Evolutionary conservation across 2,329 filamentous ascomycete genomes (phyloP).

Genomic region (Ilyonectria destructans): DNA sequence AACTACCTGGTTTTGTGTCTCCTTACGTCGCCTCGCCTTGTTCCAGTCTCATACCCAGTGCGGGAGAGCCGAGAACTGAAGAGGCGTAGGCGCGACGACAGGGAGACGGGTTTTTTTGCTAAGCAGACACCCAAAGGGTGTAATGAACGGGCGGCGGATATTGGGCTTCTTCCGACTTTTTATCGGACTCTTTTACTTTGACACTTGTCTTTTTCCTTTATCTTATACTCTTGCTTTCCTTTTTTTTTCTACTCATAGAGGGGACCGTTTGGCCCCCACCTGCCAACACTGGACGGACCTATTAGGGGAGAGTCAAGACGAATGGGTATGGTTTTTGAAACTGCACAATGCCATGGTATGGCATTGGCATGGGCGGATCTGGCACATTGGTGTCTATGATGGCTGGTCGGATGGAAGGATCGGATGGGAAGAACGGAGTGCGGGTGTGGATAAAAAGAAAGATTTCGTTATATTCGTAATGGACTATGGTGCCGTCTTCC

Average conservation of each 20-base stretch:
- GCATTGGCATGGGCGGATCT: slow-evolving; percentile 2
- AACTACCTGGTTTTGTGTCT: slow-evolving; percentile 3
- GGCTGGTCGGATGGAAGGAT: slow-evolving; percentile 5
- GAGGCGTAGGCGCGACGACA: slow-evolving; percentile 9
- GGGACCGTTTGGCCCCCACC: slow-evolving; percentile 38
- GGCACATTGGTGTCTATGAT: slow-evolving; percentile 2
- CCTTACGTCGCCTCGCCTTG: neutral
- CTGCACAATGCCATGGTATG: slow-evolving; percentile 2
- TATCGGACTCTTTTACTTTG: neutral
- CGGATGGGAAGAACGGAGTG: slow-evolving; percentile 26
- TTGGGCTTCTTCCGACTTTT: neutral
- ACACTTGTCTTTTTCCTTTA: slow-evolving; percentile 6
- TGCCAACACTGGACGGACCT: slow-evolving; percentile 46
- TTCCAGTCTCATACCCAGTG: slow-evolving; percentile 25
- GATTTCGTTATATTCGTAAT: slow-evolving; percentile 33
- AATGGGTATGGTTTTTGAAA: slow-evolving; percentile 22
- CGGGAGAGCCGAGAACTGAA: slow-evolving; percentile 18
- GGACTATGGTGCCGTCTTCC: neutral
- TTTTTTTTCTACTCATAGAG: slow-evolving; percentile 37
- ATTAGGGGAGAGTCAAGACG: slow-evolving; percentile 29
- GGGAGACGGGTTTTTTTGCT: slow-evolving; percentile 4
- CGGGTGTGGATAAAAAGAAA: slow-evolving; percentile 14
- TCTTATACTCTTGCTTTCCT: slow-evolving; percentile 12
- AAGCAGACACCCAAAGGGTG: neutral
- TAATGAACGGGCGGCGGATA: neutral